Base-by-base conservation (phyloP, 2,329 filamentous ascomycete genomes). In the Thielaviopsis populi region DNA sequence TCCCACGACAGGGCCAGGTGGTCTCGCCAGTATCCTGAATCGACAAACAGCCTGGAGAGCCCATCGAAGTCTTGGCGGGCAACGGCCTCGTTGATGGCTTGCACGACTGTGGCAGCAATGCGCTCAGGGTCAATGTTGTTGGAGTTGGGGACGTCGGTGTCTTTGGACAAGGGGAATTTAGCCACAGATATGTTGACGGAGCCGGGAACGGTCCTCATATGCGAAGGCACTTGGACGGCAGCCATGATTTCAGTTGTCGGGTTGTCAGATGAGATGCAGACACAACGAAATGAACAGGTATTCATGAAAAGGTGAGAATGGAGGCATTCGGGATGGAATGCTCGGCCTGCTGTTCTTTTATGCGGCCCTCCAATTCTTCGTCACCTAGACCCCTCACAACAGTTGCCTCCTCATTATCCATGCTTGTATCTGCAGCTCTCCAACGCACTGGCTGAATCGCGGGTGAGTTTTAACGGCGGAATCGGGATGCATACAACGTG, bases 1-100 rank as follows among this genome's bases (percentile, higher is more conserved):
- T 79, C 76, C 82, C 81, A 85, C 0, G 80, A 77, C 0, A 84
- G 69, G 22, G 76, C 78, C 0, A 85, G 73, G 53, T 83, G 80
- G 68, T 85, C 82, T 8, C 82, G 77, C 82, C 81, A 84, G 71
- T 77, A 83, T 63, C 79, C 77, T 22, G 78, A 72, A 2, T 67
- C 65, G 30, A 69, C 68, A 56, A 83, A 78, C 3, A 81, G 71
- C 1, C 68, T 63, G 0, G 74, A 69, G 0, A 78, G 50, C 1
- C 69, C 68, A 1, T 67, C 43, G 50, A 74, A 69, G 61, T 80
- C 72, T 2, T 73, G 69, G 11, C 68, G 69, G 3, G 68, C 63
- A 0, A 83, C 66, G 0, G 71, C 70, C 7, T 71, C 65, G 68
- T 80, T 81, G 68, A 82, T 69, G 1, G 67, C 65, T 0, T 70